Evolutionary conservation across 768 basidiomycete species (phyloP), one percentile per base, ranked within the genome.

Genomic region (Naganishia vishniacii): DNA sequence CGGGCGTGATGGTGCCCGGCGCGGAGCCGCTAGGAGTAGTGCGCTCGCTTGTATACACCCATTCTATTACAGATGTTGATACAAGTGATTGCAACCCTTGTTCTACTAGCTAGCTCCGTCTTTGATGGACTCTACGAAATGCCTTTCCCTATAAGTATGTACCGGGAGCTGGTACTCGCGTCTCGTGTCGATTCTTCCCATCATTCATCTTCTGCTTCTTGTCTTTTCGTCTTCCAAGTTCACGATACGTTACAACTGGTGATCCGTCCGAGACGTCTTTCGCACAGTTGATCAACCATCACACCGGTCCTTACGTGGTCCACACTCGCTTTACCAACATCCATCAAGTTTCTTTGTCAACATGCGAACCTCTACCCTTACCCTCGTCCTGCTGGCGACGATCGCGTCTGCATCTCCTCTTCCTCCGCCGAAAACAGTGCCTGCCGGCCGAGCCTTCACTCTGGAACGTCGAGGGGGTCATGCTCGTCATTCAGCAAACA

Each of bases 401-500:
- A 18, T 37, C 4, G 53, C 53, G 25, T n/a, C 31, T 9, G 37
- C 53, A n/a, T 41, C 53, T 23, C 32, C 53, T 41, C 53, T 34
- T 3, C 53, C 53, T 18, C 20, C 32, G 11, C 34, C 53, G 37
- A 18, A 37, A 37, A 29, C 53, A 40, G 34, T 25, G n/a, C 53
- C 53, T 12, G 32, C 26, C 37, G 53, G 53, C 12, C 32, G 32
- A 34, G 37, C 32, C 9, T 16, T 56, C 20, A 8, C 53, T 7
- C 32, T 56, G 20, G 18, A 56, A 26, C 53, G 53, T 40, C 53
- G 53, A 56, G 53, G 53, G 25, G 53, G 53, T 4, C 53, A 40
- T 26, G 34, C 37, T 12, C 12, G 23, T 31, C 53, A 56, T 13
- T 32, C 4, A 23, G 53, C 53, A 0, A 40, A 56, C 20, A 41